Evolutionary conservation across 208 protist genomes (phyloP).

Genomic region (Lotmaria passim): DNA sequence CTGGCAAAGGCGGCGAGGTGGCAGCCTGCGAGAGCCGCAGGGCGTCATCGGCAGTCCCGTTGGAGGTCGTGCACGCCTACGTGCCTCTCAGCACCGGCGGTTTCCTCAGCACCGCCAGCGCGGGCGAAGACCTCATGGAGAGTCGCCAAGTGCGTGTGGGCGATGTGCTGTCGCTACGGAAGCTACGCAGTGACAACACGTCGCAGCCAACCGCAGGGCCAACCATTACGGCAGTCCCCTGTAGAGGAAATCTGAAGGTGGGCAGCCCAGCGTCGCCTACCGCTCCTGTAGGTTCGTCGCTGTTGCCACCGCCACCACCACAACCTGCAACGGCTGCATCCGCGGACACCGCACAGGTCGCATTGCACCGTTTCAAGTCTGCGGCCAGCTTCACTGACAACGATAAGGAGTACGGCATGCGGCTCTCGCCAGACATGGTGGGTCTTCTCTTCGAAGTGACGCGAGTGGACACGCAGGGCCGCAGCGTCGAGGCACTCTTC

Average conservation of each 20-base stretch:
- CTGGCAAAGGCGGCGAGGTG: neutral
- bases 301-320: neutral
- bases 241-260: too few relatives aligned
- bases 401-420: conserved; percentile 62
- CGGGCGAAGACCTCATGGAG: conserved; percentile 31
- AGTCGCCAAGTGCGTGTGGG: conserved; percentile 40
- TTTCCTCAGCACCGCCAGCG: conserved; percentile 62
- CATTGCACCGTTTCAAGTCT: conserved; percentile 48
- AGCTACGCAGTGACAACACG: neutral
- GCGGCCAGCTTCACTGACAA: conserved; percentile 48
- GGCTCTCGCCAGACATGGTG: conserved; percentile 54
- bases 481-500: conserved; percentile 68
- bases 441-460: conserved; percentile 64
- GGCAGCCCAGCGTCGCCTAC: neutral
- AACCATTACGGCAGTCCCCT: too few relatives aligned
- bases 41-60: neutral
- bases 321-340: too few relatives aligned
- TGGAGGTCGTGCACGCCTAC: conserved; percentile 69
- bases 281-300: too few relatives aligned
- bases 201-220: neutral
- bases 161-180: conserved; percentile 40
- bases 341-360: neutral
- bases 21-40: neutral
- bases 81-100: conserved; percentile 77
- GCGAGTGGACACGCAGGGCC: conserved; percentile 52